Percentiles rank a stretch among this genome's conserved stretches.
phyloP scores from a whole-genome alignment of 1,284 basidiomycete genomes.

The Apiotrichum gracile region DNA sequence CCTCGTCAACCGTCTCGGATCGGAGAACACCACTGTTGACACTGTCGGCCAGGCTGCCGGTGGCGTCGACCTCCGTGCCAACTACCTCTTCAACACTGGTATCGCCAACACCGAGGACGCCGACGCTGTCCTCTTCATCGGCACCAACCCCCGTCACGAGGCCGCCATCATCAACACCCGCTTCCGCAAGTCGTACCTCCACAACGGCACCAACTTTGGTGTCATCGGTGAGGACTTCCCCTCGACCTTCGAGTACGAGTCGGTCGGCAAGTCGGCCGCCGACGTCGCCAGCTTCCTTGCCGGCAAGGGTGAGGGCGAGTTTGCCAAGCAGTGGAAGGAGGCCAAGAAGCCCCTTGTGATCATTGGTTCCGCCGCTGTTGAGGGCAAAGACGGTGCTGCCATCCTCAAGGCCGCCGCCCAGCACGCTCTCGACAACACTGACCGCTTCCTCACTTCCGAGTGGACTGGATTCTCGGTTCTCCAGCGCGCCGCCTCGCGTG shows the following conservation, averaged over 20 bases:
- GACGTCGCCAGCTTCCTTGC: constrained; percentile 73
- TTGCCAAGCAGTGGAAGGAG: constrained; percentile 78
- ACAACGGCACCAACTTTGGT: constrained; percentile 76
- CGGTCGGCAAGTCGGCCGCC: constrained; percentile 74
- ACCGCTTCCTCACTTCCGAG: constrained; percentile 70
- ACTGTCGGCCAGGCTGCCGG: constrained; percentile 62
- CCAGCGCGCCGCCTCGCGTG: constrained; percentile 80
- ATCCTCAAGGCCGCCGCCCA: constrained; percentile 73
- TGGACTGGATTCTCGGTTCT: constrained; percentile 96
- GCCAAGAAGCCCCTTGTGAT: constrained; percentile 94
- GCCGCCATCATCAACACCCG: constrained; percentile 96
- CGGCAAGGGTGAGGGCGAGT: constrained; percentile 57
- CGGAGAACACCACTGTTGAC: constrained; percentile 88
- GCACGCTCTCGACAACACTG: constrained; percentile 73
- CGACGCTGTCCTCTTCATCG: constrained; percentile 88
- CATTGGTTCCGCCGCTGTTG: constrained; percentile 78
- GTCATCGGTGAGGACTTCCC: constrained; percentile 88
- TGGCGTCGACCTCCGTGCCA: constrained; percentile 86
- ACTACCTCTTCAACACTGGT: constrained; percentile 95
- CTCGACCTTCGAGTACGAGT: constrained; percentile 88
- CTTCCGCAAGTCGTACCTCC: constrained; percentile 89
- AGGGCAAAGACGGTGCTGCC: constrained; percentile 79
- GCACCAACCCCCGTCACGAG: constrained; percentile 96
- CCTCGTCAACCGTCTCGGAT: constrained; percentile 85
- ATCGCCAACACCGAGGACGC: constrained; percentile 88